phyloP scores from a whole-genome alignment of 257 asterid species.

The Echites panduratus region DNA sequence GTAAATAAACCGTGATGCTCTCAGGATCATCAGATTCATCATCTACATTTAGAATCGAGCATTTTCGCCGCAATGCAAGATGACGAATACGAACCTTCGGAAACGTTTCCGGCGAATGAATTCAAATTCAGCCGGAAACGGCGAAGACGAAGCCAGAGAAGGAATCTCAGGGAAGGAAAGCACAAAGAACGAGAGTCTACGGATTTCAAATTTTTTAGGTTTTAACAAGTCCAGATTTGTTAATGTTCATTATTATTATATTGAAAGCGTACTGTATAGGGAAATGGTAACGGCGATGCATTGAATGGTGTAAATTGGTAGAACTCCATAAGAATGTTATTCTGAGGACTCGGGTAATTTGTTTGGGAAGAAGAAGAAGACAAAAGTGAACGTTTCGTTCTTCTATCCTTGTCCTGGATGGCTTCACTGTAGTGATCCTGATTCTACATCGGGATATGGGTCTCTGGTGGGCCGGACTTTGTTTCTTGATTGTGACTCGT shows the following conservation, averaged over 20 bases:
- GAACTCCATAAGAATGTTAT: not conserved
- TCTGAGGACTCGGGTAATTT: conserved; percentile 7
- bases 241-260: not conserved
- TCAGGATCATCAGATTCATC: conserved; percentile 8
- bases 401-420: not conserved
- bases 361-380: not conserved
- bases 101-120: not conserved
- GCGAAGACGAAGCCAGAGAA: not conserved
- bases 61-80: not conserved
- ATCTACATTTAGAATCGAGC: not conserved
- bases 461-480: conserved; percentile 6
- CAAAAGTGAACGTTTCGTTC: not conserved
- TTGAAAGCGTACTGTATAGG: conserved; percentile 1
- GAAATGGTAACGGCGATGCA: conserved; percentile 18
- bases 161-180: not conserved
- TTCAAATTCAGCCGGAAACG: conserved; percentile 1
- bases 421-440: not conserved
- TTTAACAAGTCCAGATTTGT: not conserved
- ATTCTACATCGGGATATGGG: conserved; percentile 2
- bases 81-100: conserved; percentile 1
- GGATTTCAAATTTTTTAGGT: conserved; percentile 10
- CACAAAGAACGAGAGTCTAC: not conserved
- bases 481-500: conserved; percentile 5
- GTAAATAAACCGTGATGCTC: not conserved
- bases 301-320: conserved; percentile 1